phyloP scores from a whole-genome alignment of 768 basidiomycete species.

The Baorangia bicolor region DNA sequence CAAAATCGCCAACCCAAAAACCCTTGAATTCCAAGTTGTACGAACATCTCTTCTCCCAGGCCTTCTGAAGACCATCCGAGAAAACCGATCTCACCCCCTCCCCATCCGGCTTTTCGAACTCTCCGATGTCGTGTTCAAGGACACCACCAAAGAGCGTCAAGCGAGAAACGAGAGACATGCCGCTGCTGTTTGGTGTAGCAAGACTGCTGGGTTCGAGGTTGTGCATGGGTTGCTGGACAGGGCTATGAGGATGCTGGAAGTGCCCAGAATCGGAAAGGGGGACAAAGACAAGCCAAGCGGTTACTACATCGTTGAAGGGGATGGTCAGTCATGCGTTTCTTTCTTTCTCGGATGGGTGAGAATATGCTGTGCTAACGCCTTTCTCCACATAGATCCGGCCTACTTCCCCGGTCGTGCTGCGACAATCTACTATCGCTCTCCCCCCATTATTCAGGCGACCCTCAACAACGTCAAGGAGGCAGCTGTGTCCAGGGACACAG shows the following conservation, averaged over 20 bases:
- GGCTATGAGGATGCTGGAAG: conserved; percentile 93
- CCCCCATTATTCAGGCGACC: conserved; percentile 26
- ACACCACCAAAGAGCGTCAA: conserved; percentile 71
- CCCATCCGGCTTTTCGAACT: conserved; percentile 94
- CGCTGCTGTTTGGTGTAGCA: conserved; percentile 94
- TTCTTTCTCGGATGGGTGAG: background rate
- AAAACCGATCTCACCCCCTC: conserved; percentile 90
- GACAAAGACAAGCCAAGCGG: conserved; percentile 63
- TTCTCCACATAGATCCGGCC: conserved; percentile 63
- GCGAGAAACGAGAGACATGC: conserved; percentile 86
- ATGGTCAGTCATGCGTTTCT: conserved; percentile 53
- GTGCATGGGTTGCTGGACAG: conserved; percentile 94
- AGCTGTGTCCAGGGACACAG: conserved; percentile 52
- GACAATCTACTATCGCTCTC: conserved; percentile 80
- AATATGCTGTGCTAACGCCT: conserved; percentile 1
- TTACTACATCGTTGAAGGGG: conserved; percentile 88
- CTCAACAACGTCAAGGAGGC: conserved; percentile 47
- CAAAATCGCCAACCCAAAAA: conserved; percentile 95
- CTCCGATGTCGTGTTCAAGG: conserved; percentile 91
- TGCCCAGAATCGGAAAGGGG: conserved; percentile 67
- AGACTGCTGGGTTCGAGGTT: conserved; percentile 95
- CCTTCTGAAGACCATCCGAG: conserved; percentile 93
- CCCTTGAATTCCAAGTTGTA: conserved; percentile 96
- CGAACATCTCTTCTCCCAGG: conserved; percentile 95
- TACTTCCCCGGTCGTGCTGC: conserved; percentile 97